Base-by-base conservation (phyloP, 768 basidiomycete genomes). In the Chalciporus piperatus region DNA sequence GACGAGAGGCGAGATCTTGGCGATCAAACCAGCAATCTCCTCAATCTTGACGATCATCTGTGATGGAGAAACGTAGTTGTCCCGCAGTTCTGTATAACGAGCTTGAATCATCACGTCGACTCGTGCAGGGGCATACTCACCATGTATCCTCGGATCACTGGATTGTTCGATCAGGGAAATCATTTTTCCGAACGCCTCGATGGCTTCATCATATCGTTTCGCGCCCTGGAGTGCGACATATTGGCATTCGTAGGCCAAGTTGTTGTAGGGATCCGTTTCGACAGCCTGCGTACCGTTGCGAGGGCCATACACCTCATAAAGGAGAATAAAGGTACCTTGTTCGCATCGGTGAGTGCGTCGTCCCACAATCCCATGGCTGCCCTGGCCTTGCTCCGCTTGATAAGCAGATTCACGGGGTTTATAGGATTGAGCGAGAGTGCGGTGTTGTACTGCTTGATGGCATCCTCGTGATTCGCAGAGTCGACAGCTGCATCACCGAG, bases 341-440 rank as follows among this genome's bases (percentile, higher is more conserved):
- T n/a, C 54, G 50, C 37, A n/a, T 55, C 54, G 4, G 41, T 35
- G 43, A 55, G 32, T 16, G 54, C 54, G 33, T 51, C 50, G 27
- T 55, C 50, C 45, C 50, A 50, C 20, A 32, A 20, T 44, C 28
- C 22, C 13, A 41, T 55, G 23, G 30, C 43, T 14, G 41, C 47
- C 39, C 25, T 50, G 6, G 54, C 54, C 41, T 28, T 45, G 43
- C 54, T 55, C 13, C 54, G 45, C 17, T 48, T 55, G 39, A 51
- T 28, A 4, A 55, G 17, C 42, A 11, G 20, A 5, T 14, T 8
- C 7, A 42, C 41, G 22, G 20, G 20, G 20, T 32, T 11, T 2
- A 10, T 10, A 10, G 17, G 32, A 8, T 37, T 41, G 19, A 47
- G 30, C 45, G 9, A 28, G 17, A 52, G 13, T 14, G 45, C 51